phyloP scores from a whole-genome alignment of 2,329 filamentous ascomycete genomes.

The Colletotrichum sojae region DNA sequence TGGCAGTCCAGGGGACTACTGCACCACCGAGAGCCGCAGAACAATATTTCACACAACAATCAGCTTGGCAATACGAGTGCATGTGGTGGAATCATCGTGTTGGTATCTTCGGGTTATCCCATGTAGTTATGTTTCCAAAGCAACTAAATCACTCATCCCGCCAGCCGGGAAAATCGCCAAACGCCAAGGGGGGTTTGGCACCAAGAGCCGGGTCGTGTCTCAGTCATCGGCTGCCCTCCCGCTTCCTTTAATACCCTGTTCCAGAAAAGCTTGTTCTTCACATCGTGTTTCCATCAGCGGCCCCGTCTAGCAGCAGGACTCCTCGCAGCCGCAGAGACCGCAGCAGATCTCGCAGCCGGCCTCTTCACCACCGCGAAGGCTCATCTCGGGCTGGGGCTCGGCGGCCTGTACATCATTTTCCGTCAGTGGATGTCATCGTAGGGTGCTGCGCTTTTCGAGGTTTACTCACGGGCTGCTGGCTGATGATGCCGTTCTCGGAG shows the following conservation, averaged over 20 bases:
- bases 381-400: slow-evolving; percentile 57
- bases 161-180: slow-evolving; percentile 20
- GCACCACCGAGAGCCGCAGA: slow-evolving; percentile 1
- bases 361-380: slow-evolving; percentile 60
- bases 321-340: slow-evolving; percentile 60
- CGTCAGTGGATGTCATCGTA: neutral
- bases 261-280: neutral
- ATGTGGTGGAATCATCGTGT: too few species aligned
- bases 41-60: neutral
- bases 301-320: slow-evolving; percentile 56
- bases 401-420: neutral
- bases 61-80: neutral
- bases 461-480: slow-evolving; percentile 58
- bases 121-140: neutral
- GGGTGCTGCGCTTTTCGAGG: too few species aligned
- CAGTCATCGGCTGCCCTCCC: neutral
- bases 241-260: neutral
- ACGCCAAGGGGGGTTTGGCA: slow-evolving; percentile 17
- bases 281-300: neutral
- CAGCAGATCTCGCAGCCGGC: slow-evolving; percentile 63
- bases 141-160: slow-evolving; percentile 7
- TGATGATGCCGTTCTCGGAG: slow-evolving; percentile 53
- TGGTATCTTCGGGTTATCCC: neutral
- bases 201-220: neutral
- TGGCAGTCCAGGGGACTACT: slow-evolving; percentile 31